phyloP scores from a whole-genome alignment of 1,139 yeast species.

The Candida tropicalis region DNA sequence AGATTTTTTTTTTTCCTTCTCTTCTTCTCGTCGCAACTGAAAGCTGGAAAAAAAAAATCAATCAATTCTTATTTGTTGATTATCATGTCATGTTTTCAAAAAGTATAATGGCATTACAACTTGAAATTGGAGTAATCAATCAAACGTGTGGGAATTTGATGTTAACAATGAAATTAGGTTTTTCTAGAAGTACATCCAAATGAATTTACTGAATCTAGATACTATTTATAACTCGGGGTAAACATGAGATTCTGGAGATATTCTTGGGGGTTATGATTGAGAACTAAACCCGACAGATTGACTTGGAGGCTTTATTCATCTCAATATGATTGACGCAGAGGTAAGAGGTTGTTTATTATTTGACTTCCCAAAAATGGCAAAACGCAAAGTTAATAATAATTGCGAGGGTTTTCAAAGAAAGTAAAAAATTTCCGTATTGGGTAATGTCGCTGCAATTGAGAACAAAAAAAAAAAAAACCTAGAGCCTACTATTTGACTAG shows the following conservation, averaged over 20 bases:
- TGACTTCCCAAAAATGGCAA: neutral
- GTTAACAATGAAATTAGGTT: too few species aligned
- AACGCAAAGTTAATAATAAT: neutral
- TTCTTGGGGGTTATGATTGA: too few species aligned
- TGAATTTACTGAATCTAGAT: neutral
- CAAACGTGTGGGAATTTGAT: too few species aligned
- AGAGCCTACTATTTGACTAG: neutral
- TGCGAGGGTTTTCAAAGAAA: conserved; percentile 2
- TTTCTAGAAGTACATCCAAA: too few species aligned
- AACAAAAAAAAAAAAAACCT: too few species aligned
- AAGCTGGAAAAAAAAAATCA: too few species aligned
- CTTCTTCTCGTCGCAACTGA: neutral
- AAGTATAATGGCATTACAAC: too few species aligned
- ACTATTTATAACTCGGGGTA: neutral
- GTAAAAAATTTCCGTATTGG: neutral
- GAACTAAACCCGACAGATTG: neutral
- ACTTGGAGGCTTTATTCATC: too few species aligned
- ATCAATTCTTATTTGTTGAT: too few species aligned
- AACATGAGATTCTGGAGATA: neutral
- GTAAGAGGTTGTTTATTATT: neutral
- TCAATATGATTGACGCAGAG: neutral
- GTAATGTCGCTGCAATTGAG: conserved; percentile 2
- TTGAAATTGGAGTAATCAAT: too few species aligned
- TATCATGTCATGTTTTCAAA: too few species aligned
- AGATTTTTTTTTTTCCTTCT: neutral